Conservation (phyloP, 2,329 filamentous ascomycete genomes). For the Cadophora gregata region DNA sequence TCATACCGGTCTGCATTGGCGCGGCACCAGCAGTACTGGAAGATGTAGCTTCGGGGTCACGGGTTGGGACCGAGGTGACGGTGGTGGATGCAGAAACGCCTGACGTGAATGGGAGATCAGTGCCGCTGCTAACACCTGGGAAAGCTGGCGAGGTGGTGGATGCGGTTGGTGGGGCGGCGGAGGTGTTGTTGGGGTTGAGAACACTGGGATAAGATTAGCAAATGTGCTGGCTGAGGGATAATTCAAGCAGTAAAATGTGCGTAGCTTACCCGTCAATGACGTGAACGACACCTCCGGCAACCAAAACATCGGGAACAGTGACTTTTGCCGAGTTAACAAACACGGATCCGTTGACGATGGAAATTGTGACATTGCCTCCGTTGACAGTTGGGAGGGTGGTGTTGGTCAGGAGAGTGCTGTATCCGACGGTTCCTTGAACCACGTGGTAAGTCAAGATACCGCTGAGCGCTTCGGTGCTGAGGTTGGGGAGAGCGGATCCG, state of each 20-base stretch:
- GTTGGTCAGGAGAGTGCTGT: constrained; percentile 40
- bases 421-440: constrained; percentile 40
- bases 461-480: constrained; percentile 36
- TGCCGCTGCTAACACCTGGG: constrained; percentile 55
- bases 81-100: constrained; percentile 53
- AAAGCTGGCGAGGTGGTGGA: constrained; percentile 59
- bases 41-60: constrained; percentile 30
- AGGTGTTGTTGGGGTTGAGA: constrained; percentile 58
- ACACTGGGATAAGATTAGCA: constrained; percentile 48
- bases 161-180: constrained; percentile 46
- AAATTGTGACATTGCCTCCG: constrained; percentile 41
- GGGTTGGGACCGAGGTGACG: constrained; percentile 33
- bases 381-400: constrained; percentile 40
- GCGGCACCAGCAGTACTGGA: constrained; percentile 47
- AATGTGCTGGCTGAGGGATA: not conserved
- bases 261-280: constrained; percentile 52
- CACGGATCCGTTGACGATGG: constrained; percentile 42
- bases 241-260: not conserved
- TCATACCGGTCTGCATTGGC: constrained; percentile 46
- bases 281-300: constrained; percentile 46
- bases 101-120: constrained; percentile 60
- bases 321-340: constrained; percentile 50
- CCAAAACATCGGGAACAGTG: constrained; percentile 44
- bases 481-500: constrained; percentile 38
- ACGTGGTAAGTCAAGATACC: constrained; percentile 45